Evolutionary conservation across 2,329 filamentous ascomycete genomes (phyloP), one percentile per base, ranked within the genome.

Genomic region (Fusarium nematophilum): DNA sequence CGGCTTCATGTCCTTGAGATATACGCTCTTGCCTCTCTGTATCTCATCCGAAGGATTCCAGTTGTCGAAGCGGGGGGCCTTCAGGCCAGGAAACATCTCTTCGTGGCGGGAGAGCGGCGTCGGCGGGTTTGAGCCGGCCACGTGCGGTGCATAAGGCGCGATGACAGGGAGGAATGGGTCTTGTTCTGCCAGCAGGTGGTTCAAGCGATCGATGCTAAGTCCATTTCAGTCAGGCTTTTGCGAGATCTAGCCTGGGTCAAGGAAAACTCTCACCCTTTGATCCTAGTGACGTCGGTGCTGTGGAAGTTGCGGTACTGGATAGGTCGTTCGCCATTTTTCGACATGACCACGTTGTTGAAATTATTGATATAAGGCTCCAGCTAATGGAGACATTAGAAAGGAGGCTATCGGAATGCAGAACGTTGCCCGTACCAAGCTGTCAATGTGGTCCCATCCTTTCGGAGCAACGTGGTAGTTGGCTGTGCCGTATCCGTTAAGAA

Each of bases 61-160:
- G 65, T 87, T 83, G 0, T 78, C 74, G 1, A 81, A 86, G 15
- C 88, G 76, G 0, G 88, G 88, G 1, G 90, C 82, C 21, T 78
- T 81, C 6, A 78, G 81, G 52, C 83, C 79, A 9, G 78, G 63
- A 65, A 91, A 91, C 0, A 90, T 76, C 63, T 86, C 73, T 18
- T 79, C 76, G 63, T 91, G 87, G 15, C 86, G 78, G 74, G 0
- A 85, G 81, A 0, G 66, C 61, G 4, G 59, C 53, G 6, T 0
- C 78, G 66, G 18, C 45, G 54, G 6, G 66, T 53, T 33, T 70
- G 29, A 31, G 13, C 29, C 43, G 10, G 37, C 66, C 30, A 63
- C 58, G 50, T 71, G 70, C 0, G 69, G 68, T 6, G 69, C 67
- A 10, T 70, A 66, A 1, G 85, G 84, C 0, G 84, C 81, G 9